Conservation (phyloP, 495 filamentous ascomycete species). For the Xylaria venustula region DNA sequence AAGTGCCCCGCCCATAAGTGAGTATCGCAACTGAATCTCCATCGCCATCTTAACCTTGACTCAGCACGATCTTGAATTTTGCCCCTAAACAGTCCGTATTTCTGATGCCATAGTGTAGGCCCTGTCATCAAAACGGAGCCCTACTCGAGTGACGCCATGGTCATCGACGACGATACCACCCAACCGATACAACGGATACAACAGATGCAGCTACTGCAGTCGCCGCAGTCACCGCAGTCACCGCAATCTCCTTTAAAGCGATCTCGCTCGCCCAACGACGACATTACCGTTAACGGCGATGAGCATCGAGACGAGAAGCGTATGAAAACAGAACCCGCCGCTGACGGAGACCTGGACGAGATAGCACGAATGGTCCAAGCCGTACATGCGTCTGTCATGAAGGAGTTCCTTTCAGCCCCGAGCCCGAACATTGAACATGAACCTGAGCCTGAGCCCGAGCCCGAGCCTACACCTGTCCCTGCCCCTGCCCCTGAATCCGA, state of each 20-base stretch:
- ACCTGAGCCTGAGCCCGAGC: background rate
- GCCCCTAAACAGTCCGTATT: background rate
- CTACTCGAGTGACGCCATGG: constrained; percentile 20
- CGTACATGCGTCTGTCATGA: constrained; percentile 28
- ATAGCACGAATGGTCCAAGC: constrained; percentile 28
- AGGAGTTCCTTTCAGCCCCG: constrained; percentile 21
- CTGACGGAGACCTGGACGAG: constrained; percentile 23
- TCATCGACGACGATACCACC: constrained; percentile 18
- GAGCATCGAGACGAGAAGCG: constrained; percentile 31
- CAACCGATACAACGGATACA: background rate
- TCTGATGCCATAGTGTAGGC: constrained; percentile 17
- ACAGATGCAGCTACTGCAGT: too few relatives aligned
- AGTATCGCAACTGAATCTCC: constrained; percentile 8
- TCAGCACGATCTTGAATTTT: background rate
- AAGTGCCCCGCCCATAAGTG: constrained; percentile 24
- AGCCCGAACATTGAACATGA: constrained; percentile 1
- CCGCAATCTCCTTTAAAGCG: constrained; percentile 33
- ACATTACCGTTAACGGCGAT: constrained; percentile 19
- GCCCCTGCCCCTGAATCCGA: background rate
- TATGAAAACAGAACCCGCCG: constrained; percentile 29
- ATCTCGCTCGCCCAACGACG: constrained; percentile 21
- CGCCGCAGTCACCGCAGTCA: constrained; percentile 17
- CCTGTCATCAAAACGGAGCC: constrained; percentile 26
- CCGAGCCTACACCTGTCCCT: background rate
- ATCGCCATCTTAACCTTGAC: background rate